These are phyloP conservation scores for Capsicum pubescens DNA, from an alignment of 257 asterid species.

Conservation along the genomic window DNA sequence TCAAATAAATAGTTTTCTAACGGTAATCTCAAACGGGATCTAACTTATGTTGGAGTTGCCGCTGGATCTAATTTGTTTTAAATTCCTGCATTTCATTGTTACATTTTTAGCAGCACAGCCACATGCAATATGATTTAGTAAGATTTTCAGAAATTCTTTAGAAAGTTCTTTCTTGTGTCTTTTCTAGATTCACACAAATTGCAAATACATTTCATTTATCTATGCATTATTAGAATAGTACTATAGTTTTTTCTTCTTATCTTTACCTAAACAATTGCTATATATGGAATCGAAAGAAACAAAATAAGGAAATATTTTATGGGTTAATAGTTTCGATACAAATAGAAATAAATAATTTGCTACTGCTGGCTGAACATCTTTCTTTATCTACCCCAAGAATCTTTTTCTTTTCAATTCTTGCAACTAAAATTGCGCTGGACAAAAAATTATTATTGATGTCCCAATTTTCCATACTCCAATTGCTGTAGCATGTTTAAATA, in stretches of 20 bases:
- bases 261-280: neutral
- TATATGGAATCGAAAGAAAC: neutral
- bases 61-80: neutral
- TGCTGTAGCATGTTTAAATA: neutral
- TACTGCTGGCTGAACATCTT: neutral
- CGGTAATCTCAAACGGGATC: no score
- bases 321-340: neutral
- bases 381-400: neutral
- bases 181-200: slow-evolving; percentile 18
- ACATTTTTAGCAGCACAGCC: neutral
- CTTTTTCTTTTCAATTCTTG: neutral
- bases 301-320: neutral
- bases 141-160: slow-evolving; percentile 28
- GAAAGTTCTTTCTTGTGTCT: slow-evolving; percentile 42
- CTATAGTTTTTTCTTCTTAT: no score
- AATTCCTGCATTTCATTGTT: neutral
- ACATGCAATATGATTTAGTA: neutral
- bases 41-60: neutral
- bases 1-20: no score
- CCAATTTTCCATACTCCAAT: neutral
- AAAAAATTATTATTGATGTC: neutral
- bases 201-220: slow-evolving; percentile 19
- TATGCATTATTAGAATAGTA: neutral
- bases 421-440: neutral
- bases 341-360: neutral